Base-by-base conservation (phyloP, 2,329 filamentous ascomycete genomes). In the Fusarium oxysporum region DNA sequence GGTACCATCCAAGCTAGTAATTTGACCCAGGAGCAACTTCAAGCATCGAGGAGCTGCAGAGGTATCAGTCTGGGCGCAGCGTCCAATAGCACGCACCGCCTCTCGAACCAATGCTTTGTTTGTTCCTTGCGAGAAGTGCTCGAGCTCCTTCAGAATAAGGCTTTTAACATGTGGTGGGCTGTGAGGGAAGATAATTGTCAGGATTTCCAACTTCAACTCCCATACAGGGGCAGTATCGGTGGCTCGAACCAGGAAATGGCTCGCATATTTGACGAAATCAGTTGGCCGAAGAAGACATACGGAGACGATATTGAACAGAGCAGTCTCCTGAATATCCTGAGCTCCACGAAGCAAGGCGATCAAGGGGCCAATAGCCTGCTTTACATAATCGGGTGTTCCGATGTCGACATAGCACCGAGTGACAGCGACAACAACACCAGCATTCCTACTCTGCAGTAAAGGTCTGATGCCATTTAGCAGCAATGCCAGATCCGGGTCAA, bases 301-400 rank as follows among this genome's bases (percentile, higher is more conserved):
- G n/a, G 94, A 93, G 16, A 98, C 95, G 66, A 98, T 95, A 80
- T 98, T 98, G 85, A 96, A 96, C 23, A 99, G 88, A 2, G 94
- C 95, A 43, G 97, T 89, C 78, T 97, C 92, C 79, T 97, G 92
- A 57, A 97, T 94, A 79, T 98, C 96, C 67, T 93, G 90, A 0
- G 95, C 91, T 17, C 93, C 92, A 63, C 96, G 91, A 64, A 99
- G 86, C 37, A 99, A 88, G 21, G 96, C 94, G 25, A 98, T 88
- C 32, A 99, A 84, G 2, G 96, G 96, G 0, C 96, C 95, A 63
- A 97, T 90, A 11, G 94, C 91, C 28, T 88, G 85, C 72, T 90
- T 88, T 33, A 97, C 87, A 79, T 97, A 93, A 45, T 93, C 90
- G 1, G 90, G 83, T 0, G 94, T 96, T 19, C 94, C 95, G 12